Evolutionary conservation across 352 stramenopile genomes (phyloP), one percentile per base, ranked within the genome.

Genomic region (Pythium scleroteichum): DNA sequence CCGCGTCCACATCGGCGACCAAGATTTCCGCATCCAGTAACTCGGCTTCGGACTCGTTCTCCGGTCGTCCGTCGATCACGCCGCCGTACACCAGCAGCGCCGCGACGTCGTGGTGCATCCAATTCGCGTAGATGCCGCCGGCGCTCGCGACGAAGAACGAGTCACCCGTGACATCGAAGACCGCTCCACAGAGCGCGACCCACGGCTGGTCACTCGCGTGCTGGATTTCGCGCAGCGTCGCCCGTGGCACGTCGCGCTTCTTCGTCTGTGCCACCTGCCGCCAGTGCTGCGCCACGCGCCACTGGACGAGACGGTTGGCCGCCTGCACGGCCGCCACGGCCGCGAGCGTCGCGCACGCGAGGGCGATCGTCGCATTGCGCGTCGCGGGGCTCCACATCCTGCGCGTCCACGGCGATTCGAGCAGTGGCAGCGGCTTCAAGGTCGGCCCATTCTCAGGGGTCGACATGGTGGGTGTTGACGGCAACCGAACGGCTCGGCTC

Each of bases 111-210:
- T 85, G 77, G 2, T 57, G 62, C n/a, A 75, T 57, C 76, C 79
- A 89, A 5, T 47, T 60, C n/a, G 61, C 69, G 32, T 89, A 89
- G 8, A 82, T 58, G 4, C 73, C 75, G n/a, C 23, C 47, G 9
- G 33, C 26, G 3, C 40, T 24, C 16, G 80, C 70, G 47, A 56
- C 56, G 19, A 88, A 88, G 59, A 88, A 85, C 24, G 69, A 52
- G 20, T 85, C 78, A 29, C 66, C 68, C 27, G 66, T 33, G 33
- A 89, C 74, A 41, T 87, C 64, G 40, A 89, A 87, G 4, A 66
- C 69, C 10, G 75, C 79, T 16, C 76, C 79, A 32, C 75, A 85
- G 26, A 89, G 48, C 20, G 75, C 74, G 26, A 89, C 79, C 76
- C 79, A 89, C 7, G 24, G 47, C 13, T 41, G 27, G 4, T 39